Base-by-base conservation (phyloP, 495 filamentous ascomycete genomes). In the Pseudotulostoma volvatum region DNA sequence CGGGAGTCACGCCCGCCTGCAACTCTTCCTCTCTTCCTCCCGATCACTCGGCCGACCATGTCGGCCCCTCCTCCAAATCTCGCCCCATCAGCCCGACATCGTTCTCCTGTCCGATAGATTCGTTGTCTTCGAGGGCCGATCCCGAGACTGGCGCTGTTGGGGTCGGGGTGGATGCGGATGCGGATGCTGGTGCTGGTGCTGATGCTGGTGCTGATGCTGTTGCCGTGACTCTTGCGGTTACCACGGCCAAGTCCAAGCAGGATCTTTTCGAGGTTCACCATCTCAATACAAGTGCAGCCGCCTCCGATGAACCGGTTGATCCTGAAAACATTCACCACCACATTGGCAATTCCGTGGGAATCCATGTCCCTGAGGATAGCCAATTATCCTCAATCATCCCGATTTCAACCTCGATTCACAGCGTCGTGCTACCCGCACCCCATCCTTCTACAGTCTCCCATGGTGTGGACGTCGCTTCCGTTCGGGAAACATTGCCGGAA, bases 401-500 rank as follows among this genome's bases (percentile, higher is more conserved):
- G n/a, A n/a, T n/a, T n/a, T n/a, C n/a, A n/a, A n/a, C n/a, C n/a
- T n/a, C n/a, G n/a, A n/a, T n/a, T n/a, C n/a, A n/a, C n/a, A n/a
- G n/a, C n/a, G n/a, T n/a, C n/a, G n/a, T n/a, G n/a, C n/a, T n/a
- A n/a, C n/a, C n/a, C n/a, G n/a, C n/a, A n/a, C n/a, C n/a, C 23
- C 23, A 28, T 28, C 11, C 23, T 5, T 5, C 5, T 11, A 28
- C 23, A 11, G 23, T 5, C 23, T 28, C 23, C 23, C 23, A 28
- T 5, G 11, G 11, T 28, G 5, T 11, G 23, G 23, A 28, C 23
- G 23, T 28, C 5, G 23, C 11, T 11, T 28, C 23, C 11, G 23
- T 5, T 5, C 23, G 5, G 23, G 23, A 52, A 48, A 33, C 31
- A 36, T 25, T 44, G 40, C 5, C 11, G 23, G 23, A 11, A 11